Evolutionary conservation across 2,329 filamentous ascomycete genomes (phyloP).

Genomic region (Arthroderma sp.): DNA sequence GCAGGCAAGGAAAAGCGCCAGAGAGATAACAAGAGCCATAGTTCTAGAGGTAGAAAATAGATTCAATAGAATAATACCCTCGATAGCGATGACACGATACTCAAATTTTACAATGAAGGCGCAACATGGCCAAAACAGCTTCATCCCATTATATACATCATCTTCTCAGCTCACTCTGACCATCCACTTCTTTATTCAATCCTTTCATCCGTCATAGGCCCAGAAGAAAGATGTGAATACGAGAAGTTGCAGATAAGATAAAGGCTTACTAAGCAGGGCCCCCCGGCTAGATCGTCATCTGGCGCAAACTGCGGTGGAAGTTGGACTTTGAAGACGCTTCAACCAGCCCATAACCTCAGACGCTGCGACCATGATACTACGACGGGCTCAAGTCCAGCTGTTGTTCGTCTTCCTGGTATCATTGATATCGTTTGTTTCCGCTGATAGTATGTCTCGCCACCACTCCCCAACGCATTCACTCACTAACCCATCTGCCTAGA

Average conservation of each 20-base stretch:
- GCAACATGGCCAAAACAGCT: too few species aligned
- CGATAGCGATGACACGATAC: too few species aligned
- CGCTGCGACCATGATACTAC: constrained; percentile 2
- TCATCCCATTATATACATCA: too few species aligned
- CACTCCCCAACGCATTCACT: neutral
- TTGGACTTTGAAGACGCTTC: neutral
- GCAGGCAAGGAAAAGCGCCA: constrained; percentile 49
- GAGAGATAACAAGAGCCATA: constrained; percentile 45
- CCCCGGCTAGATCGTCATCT: neutral
- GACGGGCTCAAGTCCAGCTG: neutral
- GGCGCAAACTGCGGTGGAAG: neutral
- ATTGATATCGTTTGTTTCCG: constrained; percentile 22
- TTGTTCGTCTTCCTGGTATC: constrained; percentile 19
- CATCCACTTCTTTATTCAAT: too few species aligned
- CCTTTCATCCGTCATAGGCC: too few species aligned
- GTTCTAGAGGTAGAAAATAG: constrained; percentile 16
- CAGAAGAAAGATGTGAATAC: too few species aligned
- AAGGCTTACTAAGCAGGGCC: neutral
- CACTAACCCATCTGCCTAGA: constrained; percentile 18
- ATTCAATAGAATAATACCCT: neutral
- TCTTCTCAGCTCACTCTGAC: too few species aligned
- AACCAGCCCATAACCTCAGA: neutral
- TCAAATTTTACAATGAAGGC: too few species aligned
- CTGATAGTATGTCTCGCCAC: constrained; percentile 25
- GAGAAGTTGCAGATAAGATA: neutral